Conservation (phyloP, 164 flowering plant species). For the Liriodendron chinense region DNA sequence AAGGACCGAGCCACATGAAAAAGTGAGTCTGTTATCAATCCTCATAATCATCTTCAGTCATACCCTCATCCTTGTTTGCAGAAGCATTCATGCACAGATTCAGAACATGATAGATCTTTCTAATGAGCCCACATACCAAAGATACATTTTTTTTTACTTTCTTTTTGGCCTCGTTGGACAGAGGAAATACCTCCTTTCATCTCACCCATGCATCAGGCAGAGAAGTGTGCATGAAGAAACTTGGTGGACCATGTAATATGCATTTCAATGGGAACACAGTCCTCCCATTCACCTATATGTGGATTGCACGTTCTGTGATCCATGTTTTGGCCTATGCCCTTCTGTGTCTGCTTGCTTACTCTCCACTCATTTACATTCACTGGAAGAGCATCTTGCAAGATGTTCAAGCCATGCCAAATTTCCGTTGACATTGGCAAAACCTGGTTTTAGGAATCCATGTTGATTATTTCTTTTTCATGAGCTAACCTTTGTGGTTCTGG, state of each 20-base stretch:
- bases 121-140: neutral
- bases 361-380: no score
- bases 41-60: neutral
- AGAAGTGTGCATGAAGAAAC: neutral
- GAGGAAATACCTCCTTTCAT: neutral
- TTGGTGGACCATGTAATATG: no score
- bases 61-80: neutral
- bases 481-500: no score
- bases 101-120: neutral
- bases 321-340: no score
- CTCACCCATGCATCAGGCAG: neutral
- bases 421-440: no score
- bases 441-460: no score
- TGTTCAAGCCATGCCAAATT: no score
- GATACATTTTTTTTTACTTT: neutral
- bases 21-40: constrained; percentile 43
- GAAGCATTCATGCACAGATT: neutral
- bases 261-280: no score
- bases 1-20: constrained; percentile 70
- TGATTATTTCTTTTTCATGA: no score
- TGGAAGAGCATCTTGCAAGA: no score
- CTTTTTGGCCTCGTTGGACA: neutral
- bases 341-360: no score
- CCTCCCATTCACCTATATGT: neutral
- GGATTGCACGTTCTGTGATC: neutral